These are phyloP conservation scores for Xylaria longipes DNA, from an alignment of 495 filamentous ascomycete genomes.

Conservation along the genomic window DNA sequence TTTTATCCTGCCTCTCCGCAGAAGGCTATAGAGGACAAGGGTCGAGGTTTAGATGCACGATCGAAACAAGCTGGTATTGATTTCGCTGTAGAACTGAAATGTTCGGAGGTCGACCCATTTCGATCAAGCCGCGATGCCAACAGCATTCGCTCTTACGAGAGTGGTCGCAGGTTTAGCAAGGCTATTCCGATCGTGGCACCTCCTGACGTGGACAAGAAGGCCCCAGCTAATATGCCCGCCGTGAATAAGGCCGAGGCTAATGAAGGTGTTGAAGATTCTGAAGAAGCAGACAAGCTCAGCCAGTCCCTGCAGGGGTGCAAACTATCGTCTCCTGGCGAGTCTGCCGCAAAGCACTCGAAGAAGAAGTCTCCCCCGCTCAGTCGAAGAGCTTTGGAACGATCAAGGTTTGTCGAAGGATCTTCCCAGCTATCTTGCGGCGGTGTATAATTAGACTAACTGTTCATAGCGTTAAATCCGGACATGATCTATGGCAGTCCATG, in stretches of 20 bases:
- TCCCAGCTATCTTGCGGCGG: neutral
- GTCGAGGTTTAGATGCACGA: slow-evolving; percentile 17
- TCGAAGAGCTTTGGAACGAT: slow-evolving; percentile 35
- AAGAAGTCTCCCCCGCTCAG: slow-evolving; percentile 19
- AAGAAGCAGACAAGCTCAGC: slow-evolving; percentile 17
- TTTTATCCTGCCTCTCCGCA: slow-evolving; percentile 61
- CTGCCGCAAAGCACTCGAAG: neutral
- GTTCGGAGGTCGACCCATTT: slow-evolving; percentile 47
- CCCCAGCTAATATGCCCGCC: neutral
- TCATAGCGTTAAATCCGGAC: slow-evolving; percentile 35
- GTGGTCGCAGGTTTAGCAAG: slow-evolving; percentile 34
- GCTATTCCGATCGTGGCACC: slow-evolving; percentile 43
- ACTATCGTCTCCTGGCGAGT: slow-evolving; percentile 12
- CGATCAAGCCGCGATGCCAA: slow-evolving; percentile 38
- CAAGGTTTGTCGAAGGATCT: slow-evolving; percentile 32
- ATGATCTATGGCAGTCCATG: slow-evolving; percentile 50
- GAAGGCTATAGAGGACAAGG: slow-evolving; percentile 37
- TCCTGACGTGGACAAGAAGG: slow-evolving; percentile 23
- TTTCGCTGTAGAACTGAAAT: slow-evolving; percentile 28
- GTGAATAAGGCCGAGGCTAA: neutral
- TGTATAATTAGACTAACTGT: slow-evolving; percentile 22
- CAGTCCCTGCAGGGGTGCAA: neutral
- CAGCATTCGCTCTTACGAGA: slow-evolving; percentile 33
- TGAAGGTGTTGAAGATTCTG: neutral
- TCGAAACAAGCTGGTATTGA: slow-evolving; percentile 24